A percentile compares a stretch with the other conserved stretches of the same genome.
Conservation (phyloP, 495 filamentous ascomycete genomes). For the Penicillium longicatenatum region DNA sequence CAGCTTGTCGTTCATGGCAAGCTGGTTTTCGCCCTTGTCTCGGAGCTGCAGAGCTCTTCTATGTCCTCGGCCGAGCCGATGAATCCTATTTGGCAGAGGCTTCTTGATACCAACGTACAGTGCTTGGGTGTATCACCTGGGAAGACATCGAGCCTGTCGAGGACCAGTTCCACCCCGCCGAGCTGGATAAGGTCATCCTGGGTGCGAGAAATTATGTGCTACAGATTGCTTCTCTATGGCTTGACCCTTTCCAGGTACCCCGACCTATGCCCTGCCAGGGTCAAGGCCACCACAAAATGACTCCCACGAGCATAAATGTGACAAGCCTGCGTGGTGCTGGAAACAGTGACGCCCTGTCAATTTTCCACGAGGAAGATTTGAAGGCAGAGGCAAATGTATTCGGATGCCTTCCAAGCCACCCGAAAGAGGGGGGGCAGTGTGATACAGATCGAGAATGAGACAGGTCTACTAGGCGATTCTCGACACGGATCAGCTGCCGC, state of each 20-base stretch:
- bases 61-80: slow-evolving; percentile 49
- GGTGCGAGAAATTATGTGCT: slow-evolving; percentile 42
- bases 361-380: slow-evolving; percentile 37
- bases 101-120: slow-evolving; percentile 42
- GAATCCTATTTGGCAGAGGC: slow-evolving; percentile 44
- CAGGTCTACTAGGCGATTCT: slow-evolving; percentile 47
- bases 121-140: slow-evolving; percentile 55
- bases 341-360: slow-evolving; percentile 37
- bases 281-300: slow-evolving; percentile 45
- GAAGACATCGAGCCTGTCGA: slow-evolving; percentile 51
- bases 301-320: slow-evolving; percentile 42
- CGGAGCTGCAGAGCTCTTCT: slow-evolving; percentile 53
- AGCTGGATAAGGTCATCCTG: slow-evolving; percentile 45
- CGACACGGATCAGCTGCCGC: slow-evolving; percentile 42
- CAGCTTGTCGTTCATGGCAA: slow-evolving; percentile 50
- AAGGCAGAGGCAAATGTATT: slow-evolving; percentile 43
- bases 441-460: slow-evolving; percentile 56
- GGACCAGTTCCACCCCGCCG: slow-evolving; percentile 44
- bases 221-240: slow-evolving; percentile 52
- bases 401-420: slow-evolving; percentile 35
- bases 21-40: slow-evolving; percentile 48
- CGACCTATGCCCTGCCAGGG: slow-evolving; percentile 42
- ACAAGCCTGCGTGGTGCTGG: slow-evolving; percentile 28
- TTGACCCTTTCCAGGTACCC: slow-evolving; percentile 50
- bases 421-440: slow-evolving; percentile 47